Base-by-base conservation (phyloP, 306 rosid genomes). In the Prunus padus region DNA sequence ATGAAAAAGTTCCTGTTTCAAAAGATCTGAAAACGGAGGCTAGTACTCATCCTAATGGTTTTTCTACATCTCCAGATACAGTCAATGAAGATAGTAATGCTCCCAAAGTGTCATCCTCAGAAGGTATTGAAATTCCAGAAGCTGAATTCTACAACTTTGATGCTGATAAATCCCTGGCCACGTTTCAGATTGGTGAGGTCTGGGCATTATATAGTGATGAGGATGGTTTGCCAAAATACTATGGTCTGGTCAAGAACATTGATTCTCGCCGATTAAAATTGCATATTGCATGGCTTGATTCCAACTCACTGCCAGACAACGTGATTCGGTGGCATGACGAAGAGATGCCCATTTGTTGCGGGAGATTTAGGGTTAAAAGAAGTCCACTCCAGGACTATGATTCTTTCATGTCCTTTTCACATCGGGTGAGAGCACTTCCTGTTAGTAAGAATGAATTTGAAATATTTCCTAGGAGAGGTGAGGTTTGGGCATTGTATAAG, bases 191-290 rank as follows among this genome's bases (percentile, higher is more conserved):
- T 57, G 92, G 91, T 84, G 97, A 95, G 82, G 78, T 95, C 60
- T 95, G 99, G 99, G 97, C 99, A 31, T 72, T 95, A 72, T 95
- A 95, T 73, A 86, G 98, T 37, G 91, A 90, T 57, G 98, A 92
- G 77, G 99, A 95, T 87, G 96, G 88, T 74, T 76, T 92, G 84
- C 99, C 99, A 30, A 95, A 81, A 79, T 89, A 89, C 80, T 95
- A 92, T 73, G 96, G 92, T 77, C 81, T 37, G 76, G 83, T 95
- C 68, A 80, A 46, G 33, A 82, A 72, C 82, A 64, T 90, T 61
- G 74, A 25, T 51, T 51, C 57, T 19, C 14, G 74, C 69, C 87
- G 89, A 2, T 73, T 88, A 54, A 68, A 84, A 68, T 75, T 92
- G 86, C 87, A 80, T 70, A 59, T 92, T 75, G 45, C 63, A 42